A percentile compares a stretch with the other conserved stretches of the same genome.
phyloP scores from a whole-genome alignment of 2,329 filamentous ascomycete genomes.

The Neonectria coccinea region DNA sequence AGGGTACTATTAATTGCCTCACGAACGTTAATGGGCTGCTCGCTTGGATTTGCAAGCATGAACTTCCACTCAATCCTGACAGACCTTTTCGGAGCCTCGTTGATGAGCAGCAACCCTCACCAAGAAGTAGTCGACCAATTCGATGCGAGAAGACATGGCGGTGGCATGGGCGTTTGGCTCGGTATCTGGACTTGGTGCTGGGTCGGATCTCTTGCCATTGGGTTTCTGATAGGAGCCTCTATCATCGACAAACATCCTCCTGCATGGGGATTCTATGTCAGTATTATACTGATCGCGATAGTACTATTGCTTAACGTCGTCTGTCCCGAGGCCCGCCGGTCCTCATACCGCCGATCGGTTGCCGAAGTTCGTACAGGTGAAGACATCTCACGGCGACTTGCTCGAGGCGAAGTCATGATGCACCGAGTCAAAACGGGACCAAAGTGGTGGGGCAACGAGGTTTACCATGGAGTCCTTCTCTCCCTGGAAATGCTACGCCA shows the following conservation, averaged over 20 bases:
- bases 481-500: constrained; percentile 78
- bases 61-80: constrained; percentile 79
- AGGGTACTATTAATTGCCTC: constrained; percentile 71
- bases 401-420: constrained; percentile 81
- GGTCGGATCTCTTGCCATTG: constrained; percentile 76
- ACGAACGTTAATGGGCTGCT: constrained; percentile 73
- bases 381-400: constrained; percentile 68
- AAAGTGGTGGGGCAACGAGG: constrained; percentile 81
- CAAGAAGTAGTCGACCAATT: constrained; percentile 75
- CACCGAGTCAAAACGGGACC: constrained; percentile 79
- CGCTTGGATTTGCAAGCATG: constrained; percentile 81
- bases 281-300: constrained; percentile 73
- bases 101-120: constrained; percentile 79
- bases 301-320: constrained; percentile 77
- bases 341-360: constrained; percentile 75
- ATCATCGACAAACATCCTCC: constrained; percentile 75
- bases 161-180: constrained; percentile 84
- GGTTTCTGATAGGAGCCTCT: constrained; percentile 77
- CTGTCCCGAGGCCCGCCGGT: constrained; percentile 77
- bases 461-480: constrained; percentile 76
- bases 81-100: constrained; percentile 80
- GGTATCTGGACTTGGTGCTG: constrained; percentile 83
- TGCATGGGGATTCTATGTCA: constrained; percentile 81
- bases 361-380: constrained; percentile 70
- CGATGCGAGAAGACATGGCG: constrained; percentile 79